Base-by-base conservation (phyloP, 495 filamentous ascomycete species). In the Trypethelium eluteriae region DNA sequence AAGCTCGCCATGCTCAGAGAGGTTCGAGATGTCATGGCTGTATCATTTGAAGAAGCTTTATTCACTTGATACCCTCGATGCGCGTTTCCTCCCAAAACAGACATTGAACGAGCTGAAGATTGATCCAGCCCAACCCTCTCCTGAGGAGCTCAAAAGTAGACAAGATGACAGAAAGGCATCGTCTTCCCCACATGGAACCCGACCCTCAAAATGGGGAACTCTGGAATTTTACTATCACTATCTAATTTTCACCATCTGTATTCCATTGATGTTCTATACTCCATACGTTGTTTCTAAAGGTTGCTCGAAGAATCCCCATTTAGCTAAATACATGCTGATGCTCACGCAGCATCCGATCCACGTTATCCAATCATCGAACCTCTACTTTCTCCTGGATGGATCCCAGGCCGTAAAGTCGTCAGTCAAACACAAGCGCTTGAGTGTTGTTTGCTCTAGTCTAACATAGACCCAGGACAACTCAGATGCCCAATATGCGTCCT, bases 261-360 rank as follows among this genome's bases (percentile, higher is more conserved):
- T 98, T 35, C 89, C 92, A 9, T 82, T 88, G 72, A 99, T 99
- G 94, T 94, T 97, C 78, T 95, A 91, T 77, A 80, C 87, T 2
- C 87, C 86, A 3, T 87, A 90, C 68, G 86, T 92, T 77, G 89
- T 96, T 38, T 98, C 94, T n/a, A 84, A 89, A 80, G 83, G 92
- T 25, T 95, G 35, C 41, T 59, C 32, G 16, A 9, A 59, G 53
- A 7, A 3, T 59, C 36, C 32, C 32, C 32, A 2, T 59, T 59
- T 36, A 10, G 18, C 3, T 18, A 10, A 59, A 34, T 7, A 7
- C 53, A 62, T 14, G 25, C 67, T 63, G 61, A 69, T 68, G 46
- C 73, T 67, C 14, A 36, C 34, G 11, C 73, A 96, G 92, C 89
- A 63, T 87, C 83, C 46, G 86, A 96, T 77, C 90, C 92, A 3